Evolutionary conservation across 106 monocot genomes (phyloP).

Genomic region (Phalaenopsis aphrodite): DNA sequence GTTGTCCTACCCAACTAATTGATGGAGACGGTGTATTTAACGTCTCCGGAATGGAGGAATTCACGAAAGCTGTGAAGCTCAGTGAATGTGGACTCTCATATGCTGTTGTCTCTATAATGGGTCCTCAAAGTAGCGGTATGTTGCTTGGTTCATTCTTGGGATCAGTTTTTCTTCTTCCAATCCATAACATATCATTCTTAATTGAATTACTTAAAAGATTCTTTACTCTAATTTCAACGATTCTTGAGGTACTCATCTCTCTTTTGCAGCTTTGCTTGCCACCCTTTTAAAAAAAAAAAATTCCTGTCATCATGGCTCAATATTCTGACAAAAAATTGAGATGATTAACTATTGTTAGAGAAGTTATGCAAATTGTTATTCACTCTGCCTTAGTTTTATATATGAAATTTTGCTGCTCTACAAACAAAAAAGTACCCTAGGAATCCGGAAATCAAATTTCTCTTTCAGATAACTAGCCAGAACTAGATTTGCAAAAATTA

Average conservation of each 20-base stretch:
- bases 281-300: too few species aligned
- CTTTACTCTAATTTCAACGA: neutral
- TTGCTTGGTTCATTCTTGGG: neutral
- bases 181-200: neutral
- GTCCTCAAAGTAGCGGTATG: conserved; percentile 85
- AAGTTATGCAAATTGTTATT: too few species aligned
- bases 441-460: too few species aligned
- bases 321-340: too few species aligned
- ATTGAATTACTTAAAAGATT: neutral
- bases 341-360: too few species aligned
- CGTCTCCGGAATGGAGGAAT: conserved; percentile 34
- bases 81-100: conserved; percentile 69
- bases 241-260: neutral
- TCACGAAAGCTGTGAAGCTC: conserved; percentile 38
- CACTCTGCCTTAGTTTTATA: too few species aligned
- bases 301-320: too few species aligned
- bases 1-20: conserved; percentile 49
- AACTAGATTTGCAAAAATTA: too few species aligned
- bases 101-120: conserved; percentile 81
- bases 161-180: neutral
- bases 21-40: conserved; percentile 69
- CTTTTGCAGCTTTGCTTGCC: too few species aligned
- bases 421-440: too few species aligned
- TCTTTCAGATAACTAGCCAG: too few species aligned
- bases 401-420: too few species aligned